Percentiles rank a stretch among this genome's conserved stretches.
phyloP scores from a whole-genome alignment of 2,329 filamentous ascomycete genomes.

The Paramyrothecium roridum region DNA sequence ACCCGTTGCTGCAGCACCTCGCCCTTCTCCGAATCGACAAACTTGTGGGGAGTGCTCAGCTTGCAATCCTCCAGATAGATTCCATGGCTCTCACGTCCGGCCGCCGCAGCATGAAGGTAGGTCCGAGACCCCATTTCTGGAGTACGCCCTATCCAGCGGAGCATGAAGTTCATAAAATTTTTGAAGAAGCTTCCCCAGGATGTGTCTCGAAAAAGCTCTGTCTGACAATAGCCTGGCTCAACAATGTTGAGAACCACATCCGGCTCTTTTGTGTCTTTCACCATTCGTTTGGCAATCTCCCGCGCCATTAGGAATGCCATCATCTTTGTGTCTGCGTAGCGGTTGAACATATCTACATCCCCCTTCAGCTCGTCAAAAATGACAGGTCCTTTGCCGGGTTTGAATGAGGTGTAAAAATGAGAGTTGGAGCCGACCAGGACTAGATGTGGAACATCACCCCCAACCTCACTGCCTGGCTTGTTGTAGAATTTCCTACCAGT shows the following conservation, averaged over 20 bases:
- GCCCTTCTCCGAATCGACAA: background rate
- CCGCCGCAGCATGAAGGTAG: background rate
- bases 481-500: background rate
- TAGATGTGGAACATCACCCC: background rate
- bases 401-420: too few species aligned
- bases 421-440: background rate
- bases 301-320: background rate
- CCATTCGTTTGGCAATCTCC: background rate
- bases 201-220: background rate
- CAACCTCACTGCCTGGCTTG: too few species aligned
- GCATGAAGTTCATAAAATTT: background rate
- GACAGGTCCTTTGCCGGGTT: too few species aligned
- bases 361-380: too few species aligned
- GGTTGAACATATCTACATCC: too few species aligned
- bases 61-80: background rate
- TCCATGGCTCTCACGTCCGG: background rate
- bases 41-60: background rate
- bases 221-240: background rate
- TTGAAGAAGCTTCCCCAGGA: background rate
- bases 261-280: background rate
- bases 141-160: background rate
- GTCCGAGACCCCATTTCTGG: background rate
- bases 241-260: background rate
- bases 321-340: too few species aligned
- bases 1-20: background rate